Percentiles rank a stretch among this genome's conserved stretches.
phyloP scores from a whole-genome alignment of 495 filamentous ascomycete species.

The Cenococcum geophilum region DNA sequence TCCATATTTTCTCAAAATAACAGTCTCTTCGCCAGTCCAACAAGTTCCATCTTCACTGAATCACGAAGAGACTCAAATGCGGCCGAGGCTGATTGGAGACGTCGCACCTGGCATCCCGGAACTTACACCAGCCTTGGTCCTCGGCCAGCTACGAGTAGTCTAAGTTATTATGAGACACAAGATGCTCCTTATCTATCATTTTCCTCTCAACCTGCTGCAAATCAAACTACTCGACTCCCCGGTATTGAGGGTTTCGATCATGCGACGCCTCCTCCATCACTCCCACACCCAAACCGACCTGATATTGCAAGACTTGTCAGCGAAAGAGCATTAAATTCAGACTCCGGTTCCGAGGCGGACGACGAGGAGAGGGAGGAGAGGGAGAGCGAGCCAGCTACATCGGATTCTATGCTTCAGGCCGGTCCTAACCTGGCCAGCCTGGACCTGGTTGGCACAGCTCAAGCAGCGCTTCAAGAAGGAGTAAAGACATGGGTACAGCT shows the following conservation, averaged over 20 bases:
- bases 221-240: slow-evolving; percentile 59
- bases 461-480: slow-evolving; percentile 17
- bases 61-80: slow-evolving; percentile 61
- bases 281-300: slow-evolving; percentile 43
- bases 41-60: slow-evolving; percentile 56
- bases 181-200: slow-evolving; percentile 51
- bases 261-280: slow-evolving; percentile 56
- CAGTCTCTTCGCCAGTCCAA: slow-evolving; percentile 65
- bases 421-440: background rate
- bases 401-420: background rate
- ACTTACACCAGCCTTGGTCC: slow-evolving; percentile 50
- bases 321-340: slow-evolving; percentile 28
- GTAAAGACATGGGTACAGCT: slow-evolving; percentile 30
- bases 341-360: slow-evolving; percentile 27
- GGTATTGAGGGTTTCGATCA: slow-evolving; percentile 89
- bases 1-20: slow-evolving; percentile 51
- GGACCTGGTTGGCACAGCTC: slow-evolving; percentile 18
- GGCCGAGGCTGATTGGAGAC: slow-evolving; percentile 69
- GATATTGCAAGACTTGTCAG: slow-evolving; percentile 32
- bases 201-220: slow-evolving; percentile 47
- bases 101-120: slow-evolving; percentile 87
- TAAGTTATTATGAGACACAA: slow-evolving; percentile 55
- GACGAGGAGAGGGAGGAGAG: slow-evolving; percentile 31
- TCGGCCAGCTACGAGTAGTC: slow-evolving; percentile 55
- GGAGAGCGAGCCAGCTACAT: slow-evolving; percentile 11